Evolutionary conservation across 1,284 basidiomycete species (phyloP).

Genomic region (Tausonia pullulans): DNA sequence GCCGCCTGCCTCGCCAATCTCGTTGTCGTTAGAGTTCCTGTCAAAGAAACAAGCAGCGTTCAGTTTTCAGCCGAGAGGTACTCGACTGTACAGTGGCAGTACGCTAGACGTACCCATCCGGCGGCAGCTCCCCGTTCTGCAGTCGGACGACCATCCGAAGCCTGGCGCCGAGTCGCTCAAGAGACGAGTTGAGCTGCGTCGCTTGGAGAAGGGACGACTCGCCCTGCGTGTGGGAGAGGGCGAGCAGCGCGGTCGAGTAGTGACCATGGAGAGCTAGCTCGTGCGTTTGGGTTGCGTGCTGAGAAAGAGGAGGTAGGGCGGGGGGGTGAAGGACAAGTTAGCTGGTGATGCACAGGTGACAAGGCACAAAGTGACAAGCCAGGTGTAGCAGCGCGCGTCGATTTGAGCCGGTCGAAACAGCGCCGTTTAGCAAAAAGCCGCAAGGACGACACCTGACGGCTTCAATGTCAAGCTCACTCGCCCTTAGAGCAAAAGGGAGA

Average conservation of each 20-base stretch:
- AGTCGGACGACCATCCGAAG: constrained; percentile 9
- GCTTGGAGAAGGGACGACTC: constrained; percentile 6
- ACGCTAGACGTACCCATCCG: too few species aligned
- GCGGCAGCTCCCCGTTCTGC: constrained; percentile 8
- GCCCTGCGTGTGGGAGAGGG: constrained; percentile 11
- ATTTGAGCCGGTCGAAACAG: background rate
- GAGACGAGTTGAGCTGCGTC: constrained; percentile 5
- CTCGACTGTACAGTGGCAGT: too few species aligned
- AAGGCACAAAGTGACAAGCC: background rate
- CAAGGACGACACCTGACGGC: too few species aligned
- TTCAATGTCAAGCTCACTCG: background rate
- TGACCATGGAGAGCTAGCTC: constrained; percentile 79
- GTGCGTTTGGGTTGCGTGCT: constrained; percentile 86
- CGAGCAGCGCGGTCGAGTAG: constrained; percentile 68
- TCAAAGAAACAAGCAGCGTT: too few species aligned
- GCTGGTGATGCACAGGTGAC: background rate
- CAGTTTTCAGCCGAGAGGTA: too few species aligned
- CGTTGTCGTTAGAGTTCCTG: too few species aligned
- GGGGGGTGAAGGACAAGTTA: background rate
- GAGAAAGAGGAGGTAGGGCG: background rate
- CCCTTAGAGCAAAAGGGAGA: background rate
- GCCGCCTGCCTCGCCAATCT: background rate
- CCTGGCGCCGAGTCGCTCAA: background rate
- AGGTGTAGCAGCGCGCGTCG: background rate
- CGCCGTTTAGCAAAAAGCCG: background rate